These are phyloP conservation scores for Huntiella decipiens DNA, from an alignment of 2,329 filamentous ascomycete species.

Conservation along the genomic window DNA sequence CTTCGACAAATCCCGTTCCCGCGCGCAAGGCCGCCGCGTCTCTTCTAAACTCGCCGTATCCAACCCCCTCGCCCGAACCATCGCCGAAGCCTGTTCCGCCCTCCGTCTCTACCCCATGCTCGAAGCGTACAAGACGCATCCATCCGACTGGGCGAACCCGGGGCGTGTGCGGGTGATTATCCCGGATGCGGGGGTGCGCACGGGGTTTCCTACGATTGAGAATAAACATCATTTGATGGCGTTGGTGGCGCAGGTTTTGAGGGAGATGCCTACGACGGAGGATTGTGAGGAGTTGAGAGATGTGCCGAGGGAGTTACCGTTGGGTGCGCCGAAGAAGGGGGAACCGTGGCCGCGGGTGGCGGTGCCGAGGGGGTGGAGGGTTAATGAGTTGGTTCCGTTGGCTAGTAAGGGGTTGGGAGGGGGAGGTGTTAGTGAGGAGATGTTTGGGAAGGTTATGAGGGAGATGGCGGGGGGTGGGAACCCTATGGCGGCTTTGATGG, in stretches of 20 bases:
- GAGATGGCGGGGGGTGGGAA: constrained; percentile 50
- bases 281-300: constrained; percentile 48
- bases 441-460: constrained; percentile 92
- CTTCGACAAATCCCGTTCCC: constrained; percentile 61
- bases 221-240: constrained; percentile 77
- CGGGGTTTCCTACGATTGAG: constrained; percentile 30
- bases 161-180: constrained; percentile 69
- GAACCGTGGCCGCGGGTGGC: constrained; percentile 54
- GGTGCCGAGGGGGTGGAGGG: constrained; percentile 79
- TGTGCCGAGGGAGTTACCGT: constrained; percentile 51
- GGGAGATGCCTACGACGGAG: constrained; percentile 58
- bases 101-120: constrained; percentile 58
- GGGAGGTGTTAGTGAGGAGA: constrained; percentile 82
- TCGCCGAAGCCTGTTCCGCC: constrained; percentile 64
- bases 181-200: constrained; percentile 23
- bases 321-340: constrained; percentile 38
- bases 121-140: constrained; percentile 82
- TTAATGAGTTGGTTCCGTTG: constrained; percentile 64
- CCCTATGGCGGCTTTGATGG: constrained; percentile 26
- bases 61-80: constrained; percentile 76
- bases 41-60: constrained; percentile 49
- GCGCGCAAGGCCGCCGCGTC: constrained; percentile 69
- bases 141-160: constrained; percentile 95
- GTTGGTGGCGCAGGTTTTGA: constrained; percentile 58
- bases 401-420: constrained; percentile 80